Evolutionary conservation across 805 yeast genomes (phyloP).

Genomic region (Ogataea nitratoaversa): DNA sequence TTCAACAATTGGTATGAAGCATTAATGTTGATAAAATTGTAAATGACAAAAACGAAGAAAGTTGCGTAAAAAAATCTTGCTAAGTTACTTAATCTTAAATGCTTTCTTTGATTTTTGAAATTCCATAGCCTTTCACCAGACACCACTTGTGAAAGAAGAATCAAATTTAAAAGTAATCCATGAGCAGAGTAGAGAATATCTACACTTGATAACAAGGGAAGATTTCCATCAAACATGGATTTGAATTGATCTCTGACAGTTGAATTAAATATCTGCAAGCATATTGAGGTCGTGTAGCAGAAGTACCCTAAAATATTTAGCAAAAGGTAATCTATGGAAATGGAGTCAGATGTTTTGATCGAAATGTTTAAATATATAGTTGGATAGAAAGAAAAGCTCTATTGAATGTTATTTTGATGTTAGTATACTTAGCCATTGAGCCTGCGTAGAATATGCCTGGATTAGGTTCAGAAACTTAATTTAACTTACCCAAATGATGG

Average conservation of each 20-base stretch:
- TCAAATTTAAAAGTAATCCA: constrained; percentile 39
- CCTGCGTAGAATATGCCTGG: no score
- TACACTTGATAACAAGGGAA: constrained; percentile 39
- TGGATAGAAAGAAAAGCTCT: constrained; percentile 50
- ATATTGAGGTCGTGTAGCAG: constrained; percentile 39
- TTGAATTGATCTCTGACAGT: constrained; percentile 31
- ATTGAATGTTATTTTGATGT: no score
- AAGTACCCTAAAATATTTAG: constrained; percentile 46
- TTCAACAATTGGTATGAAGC: constrained; percentile 28
- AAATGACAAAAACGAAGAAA: constrained; percentile 10
- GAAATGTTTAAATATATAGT: constrained; percentile 39
- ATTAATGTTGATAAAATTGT: constrained; percentile 10
- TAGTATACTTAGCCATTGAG: not conserved
- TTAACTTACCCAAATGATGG: constrained; percentile 24
- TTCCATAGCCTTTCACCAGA: constrained; percentile 32
- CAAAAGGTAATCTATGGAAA: constrained; percentile 44
- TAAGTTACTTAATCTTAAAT: constrained; percentile 21
- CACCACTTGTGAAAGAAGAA: constrained; percentile 36
- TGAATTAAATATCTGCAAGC: constrained; percentile 36
- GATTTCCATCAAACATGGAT: constrained; percentile 27
- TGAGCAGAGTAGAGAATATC: constrained; percentile 47
- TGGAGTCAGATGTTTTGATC: constrained; percentile 41
- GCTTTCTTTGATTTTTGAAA: constrained; percentile 28
- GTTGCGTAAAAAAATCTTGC: constrained; percentile 17
- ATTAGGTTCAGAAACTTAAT: no score